These are phyloP conservation scores for Pouteria glomerata DNA, from an alignment of 148 eudicot genomes.

Conservation along the genomic window DNA sequence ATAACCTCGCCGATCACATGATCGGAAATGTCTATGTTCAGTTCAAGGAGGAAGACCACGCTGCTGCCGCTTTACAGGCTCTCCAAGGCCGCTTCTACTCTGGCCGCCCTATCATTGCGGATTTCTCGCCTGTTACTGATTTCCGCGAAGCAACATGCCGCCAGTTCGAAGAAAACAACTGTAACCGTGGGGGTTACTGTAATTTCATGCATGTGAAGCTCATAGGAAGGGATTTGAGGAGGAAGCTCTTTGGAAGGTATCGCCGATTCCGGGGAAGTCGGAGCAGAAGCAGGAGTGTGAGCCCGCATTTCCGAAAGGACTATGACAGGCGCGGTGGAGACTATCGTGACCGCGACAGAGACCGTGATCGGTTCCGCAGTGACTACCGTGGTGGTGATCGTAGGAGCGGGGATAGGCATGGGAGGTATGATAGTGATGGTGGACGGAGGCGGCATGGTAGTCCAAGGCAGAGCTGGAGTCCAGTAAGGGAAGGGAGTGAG, in stretches of 20 bases:
- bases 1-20: constrained; percentile 77
- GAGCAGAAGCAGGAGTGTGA: constrained; percentile 35
- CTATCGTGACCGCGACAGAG: constrained; percentile 10
- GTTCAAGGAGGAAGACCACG: constrained; percentile 72
- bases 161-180: constrained; percentile 69
- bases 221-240: constrained; percentile 61
- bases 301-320: constrained; percentile 26
- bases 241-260: constrained; percentile 45
- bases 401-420: constrained; percentile 10
- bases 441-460: constrained; percentile 29
- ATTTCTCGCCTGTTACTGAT: constrained; percentile 75
- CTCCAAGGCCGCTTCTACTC: constrained; percentile 57
- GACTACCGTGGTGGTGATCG: constrained; percentile 14
- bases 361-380: no score
- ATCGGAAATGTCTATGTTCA: constrained; percentile 83
- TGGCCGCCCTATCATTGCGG: constrained; percentile 72
- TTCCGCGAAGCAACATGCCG: constrained; percentile 74
- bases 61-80: constrained; percentile 46
- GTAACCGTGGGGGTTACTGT: constrained; percentile 77
- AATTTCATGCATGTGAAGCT: constrained; percentile 77
- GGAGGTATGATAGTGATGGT: constrained; percentile 14
- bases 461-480: constrained; percentile 32
- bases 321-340: constrained; percentile 17
- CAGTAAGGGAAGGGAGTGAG: constrained; percentile 50
- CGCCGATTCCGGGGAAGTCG: constrained; percentile 21